Evolutionary conservation across 2,329 filamentous ascomycete genomes (phyloP).

Genomic region (Pezizomycotina sp.): DNA sequence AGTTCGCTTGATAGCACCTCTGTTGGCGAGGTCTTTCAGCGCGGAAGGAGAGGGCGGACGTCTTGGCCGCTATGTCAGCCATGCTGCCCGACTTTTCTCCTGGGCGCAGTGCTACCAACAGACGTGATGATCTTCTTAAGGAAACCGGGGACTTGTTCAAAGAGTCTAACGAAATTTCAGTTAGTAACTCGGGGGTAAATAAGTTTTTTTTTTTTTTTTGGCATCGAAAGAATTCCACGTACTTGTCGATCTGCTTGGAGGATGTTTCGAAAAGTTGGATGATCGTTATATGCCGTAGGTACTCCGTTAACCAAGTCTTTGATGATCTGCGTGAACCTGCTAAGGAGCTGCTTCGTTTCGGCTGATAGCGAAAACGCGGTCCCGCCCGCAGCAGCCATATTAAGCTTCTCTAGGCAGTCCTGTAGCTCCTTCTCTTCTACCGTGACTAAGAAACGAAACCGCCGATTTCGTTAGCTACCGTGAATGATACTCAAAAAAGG

Average conservation of each 20-base stretch:
- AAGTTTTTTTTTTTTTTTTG: too few species aligned
- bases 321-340: constrained; percentile 74
- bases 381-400: constrained; percentile 64
- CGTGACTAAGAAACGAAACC: constrained; percentile 12
- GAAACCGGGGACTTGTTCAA: too few species aligned
- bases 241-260: constrained; percentile 33
- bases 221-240: too few species aligned
- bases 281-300: constrained; percentile 80
- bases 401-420: constrained; percentile 65
- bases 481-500: not conserved
- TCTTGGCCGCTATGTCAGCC: too few species aligned
- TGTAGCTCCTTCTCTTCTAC: constrained; percentile 55
- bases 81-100: too few species aligned
- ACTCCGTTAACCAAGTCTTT: constrained; percentile 86
- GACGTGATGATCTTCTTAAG: too few species aligned
- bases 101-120: too few species aligned
- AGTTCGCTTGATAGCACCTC: too few species aligned
- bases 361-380: constrained; percentile 68
- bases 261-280: constrained; percentile 46
- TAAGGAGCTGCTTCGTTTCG: constrained; percentile 66
- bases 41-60: too few species aligned
- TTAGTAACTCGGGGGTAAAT: too few species aligned
- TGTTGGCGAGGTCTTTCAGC: too few species aligned
- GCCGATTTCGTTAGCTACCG: constrained; percentile 7
- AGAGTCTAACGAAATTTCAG: too few species aligned